Base-by-base conservation (phyloP, 306 rosid species). In the Nissolia schottii region DNA sequence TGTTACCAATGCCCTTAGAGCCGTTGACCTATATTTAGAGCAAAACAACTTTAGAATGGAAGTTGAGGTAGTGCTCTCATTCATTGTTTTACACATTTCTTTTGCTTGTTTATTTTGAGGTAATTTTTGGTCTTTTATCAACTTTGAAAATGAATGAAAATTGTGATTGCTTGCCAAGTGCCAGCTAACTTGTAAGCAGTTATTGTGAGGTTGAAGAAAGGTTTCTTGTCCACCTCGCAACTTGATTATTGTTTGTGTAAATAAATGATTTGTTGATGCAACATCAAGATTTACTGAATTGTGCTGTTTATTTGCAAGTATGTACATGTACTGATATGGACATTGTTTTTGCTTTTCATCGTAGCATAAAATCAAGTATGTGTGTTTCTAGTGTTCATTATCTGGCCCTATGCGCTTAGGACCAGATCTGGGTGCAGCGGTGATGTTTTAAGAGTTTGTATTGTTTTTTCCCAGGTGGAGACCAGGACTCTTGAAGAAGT, bases 401-500 rank as follows among this genome's bases (percentile, higher is more conserved):
- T 55, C 81, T 60, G 57, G 55, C 23, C 45, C 7, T 45, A 45
- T 58, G 41, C 70, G 64, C 53, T 24, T 64, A 14, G 37, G 65
- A 70, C 40, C 38, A 8, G 23, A 61, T 63, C 48, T 37, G 22
- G 77, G 32, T 23, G 70, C 45, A 43, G 51, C 20, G 19, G 11
- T 62, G 25, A 19, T 83, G 62, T 56, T 76, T 59, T 67, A 59
- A 15, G 23, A 19, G 31, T 15, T 38, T 6, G 50, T 71, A 63
- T 40, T 64, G 22, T 62, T 37, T 64, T n/a, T 71, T 78, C 64
- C 48, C 82, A 94, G 98, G 95, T 94, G 61, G 96, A 94, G 82
- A 94, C 98, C 60, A 88, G 98, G 76, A 94, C 96, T 32, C 85
- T 89, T 12, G 93, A 91, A 76, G 98, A 94, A 81, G 82, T 91